Evolutionary conservation across 164 flowering plant genomes (phyloP).

Genomic region (Akebia trifoliata): DNA sequence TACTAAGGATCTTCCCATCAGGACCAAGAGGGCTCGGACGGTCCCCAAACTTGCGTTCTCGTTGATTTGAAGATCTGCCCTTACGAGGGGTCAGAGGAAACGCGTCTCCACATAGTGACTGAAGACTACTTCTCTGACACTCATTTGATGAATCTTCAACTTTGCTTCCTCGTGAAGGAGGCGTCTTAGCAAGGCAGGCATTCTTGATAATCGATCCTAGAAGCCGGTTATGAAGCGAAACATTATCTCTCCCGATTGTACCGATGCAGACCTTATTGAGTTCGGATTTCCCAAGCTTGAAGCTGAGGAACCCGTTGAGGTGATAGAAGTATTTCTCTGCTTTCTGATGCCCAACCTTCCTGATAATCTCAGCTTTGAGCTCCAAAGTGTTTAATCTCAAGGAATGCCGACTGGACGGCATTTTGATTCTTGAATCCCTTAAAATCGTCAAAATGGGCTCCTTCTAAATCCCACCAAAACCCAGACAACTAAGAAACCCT

Average conservation of each 20-base stretch:
- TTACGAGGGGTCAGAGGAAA: conserved; percentile 60
- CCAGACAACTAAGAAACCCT: conserved; percentile 25
- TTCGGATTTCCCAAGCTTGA: conserved; percentile 48
- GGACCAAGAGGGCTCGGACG: conserved; percentile 62
- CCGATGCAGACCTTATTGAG: conserved; percentile 50
- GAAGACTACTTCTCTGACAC: conserved; percentile 33
- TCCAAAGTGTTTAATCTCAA: conserved; percentile 53
- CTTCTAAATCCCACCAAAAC: conserved; percentile 1
- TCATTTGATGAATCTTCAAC: conserved; percentile 29
- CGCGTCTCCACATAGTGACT: conserved; percentile 38
- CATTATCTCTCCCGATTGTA: conserved; percentile 64
- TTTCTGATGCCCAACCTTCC: conserved; percentile 56
- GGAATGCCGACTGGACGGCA: conserved; percentile 34
- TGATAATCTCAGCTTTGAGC: conserved; percentile 48
- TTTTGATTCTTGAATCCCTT: conserved; percentile 21
- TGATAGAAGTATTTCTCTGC: conserved; percentile 60
- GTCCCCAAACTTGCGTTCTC: conserved; percentile 45
- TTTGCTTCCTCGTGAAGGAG: conserved; percentile 38
- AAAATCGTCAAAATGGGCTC: conserved; percentile 16
- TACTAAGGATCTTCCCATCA: conserved; percentile 34
- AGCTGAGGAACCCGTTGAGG: conserved; percentile 41
- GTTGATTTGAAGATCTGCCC: conserved; percentile 39
- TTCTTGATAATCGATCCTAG: conserved; percentile 59
- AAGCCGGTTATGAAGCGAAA: conserved; percentile 65
- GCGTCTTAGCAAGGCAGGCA: conserved; percentile 47